Evolutionary conservation across 306 rosid genomes (phyloP), one percentile per base, ranked within the genome.

Genomic region (Rosa rugosa): DNA sequence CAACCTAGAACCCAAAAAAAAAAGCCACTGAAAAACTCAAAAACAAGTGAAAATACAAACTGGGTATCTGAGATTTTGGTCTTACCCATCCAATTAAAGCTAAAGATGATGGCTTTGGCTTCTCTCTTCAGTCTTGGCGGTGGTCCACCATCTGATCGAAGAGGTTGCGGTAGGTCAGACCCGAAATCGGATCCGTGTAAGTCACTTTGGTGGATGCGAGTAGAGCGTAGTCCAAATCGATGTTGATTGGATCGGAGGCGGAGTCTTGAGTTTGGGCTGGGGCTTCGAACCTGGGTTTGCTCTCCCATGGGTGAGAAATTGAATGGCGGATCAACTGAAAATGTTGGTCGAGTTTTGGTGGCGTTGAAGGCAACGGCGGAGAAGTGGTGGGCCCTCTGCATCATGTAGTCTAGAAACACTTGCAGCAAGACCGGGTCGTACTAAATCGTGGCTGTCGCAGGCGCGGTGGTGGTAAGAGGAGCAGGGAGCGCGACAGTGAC

Each of bases 121-220:
- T 46, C 78, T 53, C 40, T 73, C 54, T 71, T 68, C 27, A 11
- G 59, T 27, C 27, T 62, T 63, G 50, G 77, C 23, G 16, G 82
- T 76, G 76, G 70, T 91, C 97, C 18, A 94, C 87, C 97, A 94
- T 94, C 50, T 94, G 98, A 22, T 94, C 98, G 64, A 94, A 89
- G 16, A 94, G 75, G 56, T 91, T 90, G 17, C 83, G 85, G 76
- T 94, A 94, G 0, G 76, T 80, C 36, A 94, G 60, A 18, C 94
- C 90, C 38, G 98, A 75, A 51, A 51, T 85, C 53, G 94, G 72
- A 69, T 94, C 98, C 50, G 77, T 82, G 34, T 77, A 83, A 10
- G 91, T 90, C 0, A 79, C 31, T 49, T 87, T 86, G 75, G 69
- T 78, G 42, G 96, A 73, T 36, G 84, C 80, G 4, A 90, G 86